phyloP scores from a whole-genome alignment of 1,284 basidiomycete species.

The Trametes versicolor region DNA sequence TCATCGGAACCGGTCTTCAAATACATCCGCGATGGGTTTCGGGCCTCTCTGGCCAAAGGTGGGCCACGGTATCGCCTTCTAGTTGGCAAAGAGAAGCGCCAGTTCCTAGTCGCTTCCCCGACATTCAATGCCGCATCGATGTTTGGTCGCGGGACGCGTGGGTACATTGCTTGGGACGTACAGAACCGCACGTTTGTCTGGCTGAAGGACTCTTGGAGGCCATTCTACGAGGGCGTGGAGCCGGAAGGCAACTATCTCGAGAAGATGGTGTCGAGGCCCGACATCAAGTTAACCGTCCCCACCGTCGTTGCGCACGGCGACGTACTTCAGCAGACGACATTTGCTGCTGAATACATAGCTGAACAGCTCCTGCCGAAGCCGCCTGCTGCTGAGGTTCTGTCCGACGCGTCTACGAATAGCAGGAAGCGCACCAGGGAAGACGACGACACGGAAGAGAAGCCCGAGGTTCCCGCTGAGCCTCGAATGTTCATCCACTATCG shows the following conservation, averaged over 20 bases:
- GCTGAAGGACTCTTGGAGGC: constrained; percentile 28
- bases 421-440: no score
- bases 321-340: background rate
- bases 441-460: no score
- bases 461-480: no score
- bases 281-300: background rate
- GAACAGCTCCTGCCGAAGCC: no score
- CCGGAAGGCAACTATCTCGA: constrained; percentile 16
- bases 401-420: no score
- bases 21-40: constrained; percentile 21
- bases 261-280: background rate
- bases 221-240: constrained; percentile 11
- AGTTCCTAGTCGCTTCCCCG: constrained; percentile 22
- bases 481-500: constrained; percentile 14
- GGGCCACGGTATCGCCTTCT: constrained; percentile 15
- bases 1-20: constrained; percentile 7
- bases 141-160: constrained; percentile 19
- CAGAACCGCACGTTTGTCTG: constrained; percentile 11
- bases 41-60: constrained; percentile 4
- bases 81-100: background rate
- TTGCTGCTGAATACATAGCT: background rate
- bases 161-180: constrained; percentile 22
- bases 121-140: background rate
- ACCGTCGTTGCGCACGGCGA: background rate
- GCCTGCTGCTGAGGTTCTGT: no score